Evolutionary conservation across 202 grass and related monocot species (phyloP).

Genomic region (Sporobolus alterniflorus): DNA sequence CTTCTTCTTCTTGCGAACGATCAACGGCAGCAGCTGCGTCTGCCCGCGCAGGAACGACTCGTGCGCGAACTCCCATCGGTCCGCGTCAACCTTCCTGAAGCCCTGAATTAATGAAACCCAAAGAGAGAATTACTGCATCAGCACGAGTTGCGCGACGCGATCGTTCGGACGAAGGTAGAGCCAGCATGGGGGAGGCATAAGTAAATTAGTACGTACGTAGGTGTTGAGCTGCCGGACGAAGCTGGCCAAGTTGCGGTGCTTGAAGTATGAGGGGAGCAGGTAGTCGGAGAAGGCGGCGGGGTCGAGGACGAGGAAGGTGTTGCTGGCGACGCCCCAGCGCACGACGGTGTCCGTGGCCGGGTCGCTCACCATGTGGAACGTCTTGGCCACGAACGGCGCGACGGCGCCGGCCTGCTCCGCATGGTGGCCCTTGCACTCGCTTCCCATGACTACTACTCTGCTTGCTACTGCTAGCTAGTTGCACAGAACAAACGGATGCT

Average conservation of each 20-base stretch:
- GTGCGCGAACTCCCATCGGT: slow-evolving; percentile 91
- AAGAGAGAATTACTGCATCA: too few relatives aligned
- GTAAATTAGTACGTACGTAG: background rate
- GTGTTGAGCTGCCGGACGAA: slow-evolving; percentile 98
- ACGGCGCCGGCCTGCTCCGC: slow-evolving; percentile 13
- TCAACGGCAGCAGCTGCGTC: slow-evolving; percentile 62
- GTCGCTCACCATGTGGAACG: slow-evolving; percentile 86
- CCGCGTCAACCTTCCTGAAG: slow-evolving; percentile 83
- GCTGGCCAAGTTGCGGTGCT: slow-evolving; percentile 98
- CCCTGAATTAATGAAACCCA: slow-evolving; percentile 35
- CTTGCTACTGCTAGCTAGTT: background rate
- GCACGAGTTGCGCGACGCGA: background rate
- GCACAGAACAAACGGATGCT: background rate
- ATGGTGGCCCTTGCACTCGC: slow-evolving; percentile 39
- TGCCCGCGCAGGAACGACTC: slow-evolving; percentile 80
- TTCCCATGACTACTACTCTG: slow-evolving; percentile 25
- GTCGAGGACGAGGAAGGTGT: slow-evolving; percentile 71
- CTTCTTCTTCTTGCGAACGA: slow-evolving; percentile 78
- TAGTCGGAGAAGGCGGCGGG: slow-evolving; percentile 66
- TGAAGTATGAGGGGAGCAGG: slow-evolving; percentile 80
- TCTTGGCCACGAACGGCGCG: slow-evolving; percentile 78
- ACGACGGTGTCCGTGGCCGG: slow-evolving; percentile 61
- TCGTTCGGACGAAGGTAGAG: slow-evolving; percentile 58
- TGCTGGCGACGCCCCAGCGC: slow-evolving; percentile 56
- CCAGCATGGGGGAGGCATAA: background rate